Base-by-base conservation (phyloP, 2,329 filamentous ascomycete genomes). In the Ophiostoma montium region DNA sequence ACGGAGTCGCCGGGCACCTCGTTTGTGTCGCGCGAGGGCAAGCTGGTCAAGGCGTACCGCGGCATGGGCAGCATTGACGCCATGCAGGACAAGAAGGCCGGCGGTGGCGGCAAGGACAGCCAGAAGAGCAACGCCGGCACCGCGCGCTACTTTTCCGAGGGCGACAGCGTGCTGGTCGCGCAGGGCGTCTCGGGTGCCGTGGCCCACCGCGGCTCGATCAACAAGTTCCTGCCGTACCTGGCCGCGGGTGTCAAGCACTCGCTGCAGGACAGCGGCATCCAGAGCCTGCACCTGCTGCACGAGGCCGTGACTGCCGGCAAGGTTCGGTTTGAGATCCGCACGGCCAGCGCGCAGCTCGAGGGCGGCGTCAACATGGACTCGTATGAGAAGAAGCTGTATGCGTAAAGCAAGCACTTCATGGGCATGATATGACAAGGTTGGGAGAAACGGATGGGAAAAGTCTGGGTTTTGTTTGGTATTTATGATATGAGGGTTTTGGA, bases 341-440 rank as follows among this genome's bases (percentile, higher is more conserved):
- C 88, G 53, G 84, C 88, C 52, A 95, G 88, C 67, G 92, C 92
- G 46, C 88, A 95, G 76, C 76, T 94, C 52, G 92, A 98, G 74
- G 92, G 92, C 56, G 92, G 90, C 63, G 89, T 98, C 54, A 94
- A 96, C 71, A 88, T 98, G 76, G 88, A 96, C 73, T 90, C 86
- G 65, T 96, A 94, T 65, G 92, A 96, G 75, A 98, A 98, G 84
- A 98, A 96, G 78, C 84, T 98, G 58, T 98, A 94, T 70, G 87
- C 88, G 60, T 95, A 47, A 51, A 38, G 31, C 35, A n/a, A 19
- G 33, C 18, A 21, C 21, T 21, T 35, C n/a, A 10, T 35, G 23
- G 18, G 18, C 15, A 23, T 13, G 33, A n/a, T 16, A 13, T 30
- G 13, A 44, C 5, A 5, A 44, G 31, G 42, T 21, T 33, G 30